Percentiles rank a stretch among this genome's conserved stretches.
phyloP scores from a whole-genome alignment of 371 early-diverging fungal genomes.

The Mucor circinelloides region DNA sequence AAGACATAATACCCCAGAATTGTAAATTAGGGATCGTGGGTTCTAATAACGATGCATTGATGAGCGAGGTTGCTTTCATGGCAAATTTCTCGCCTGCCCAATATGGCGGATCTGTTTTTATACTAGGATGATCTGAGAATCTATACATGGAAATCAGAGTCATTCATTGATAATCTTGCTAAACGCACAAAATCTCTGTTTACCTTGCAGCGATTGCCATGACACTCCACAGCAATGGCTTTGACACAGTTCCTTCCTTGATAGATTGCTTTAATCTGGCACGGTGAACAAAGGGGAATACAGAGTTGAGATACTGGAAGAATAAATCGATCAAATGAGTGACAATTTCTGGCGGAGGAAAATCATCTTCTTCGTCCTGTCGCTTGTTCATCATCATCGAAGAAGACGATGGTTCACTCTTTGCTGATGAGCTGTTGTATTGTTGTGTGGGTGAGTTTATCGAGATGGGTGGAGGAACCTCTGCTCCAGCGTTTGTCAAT shows the following conservation, averaged over 20 bases:
- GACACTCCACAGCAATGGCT: slow-evolving; percentile 46
- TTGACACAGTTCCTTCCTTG: slow-evolving; percentile 35
- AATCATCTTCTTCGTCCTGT: slow-evolving; percentile 19
- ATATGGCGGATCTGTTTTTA: slow-evolving; percentile 50
- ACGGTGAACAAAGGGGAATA: slow-evolving; percentile 61
- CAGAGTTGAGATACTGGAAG: slow-evolving; percentile 58
- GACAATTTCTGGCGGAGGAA: slow-evolving; percentile 51
- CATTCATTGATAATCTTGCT: background rate
- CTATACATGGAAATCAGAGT: slow-evolving; percentile 18
- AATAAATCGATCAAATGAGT: slow-evolving; percentile 61
- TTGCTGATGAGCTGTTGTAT: background rate
- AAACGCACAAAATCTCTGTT: background rate
- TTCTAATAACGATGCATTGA: slow-evolving; percentile 47
- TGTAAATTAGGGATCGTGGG: slow-evolving; percentile 62
- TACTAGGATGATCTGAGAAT: slow-evolving; percentile 47
- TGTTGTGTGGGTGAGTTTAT: background rate
- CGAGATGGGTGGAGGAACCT: slow-evolving; percentile 13
- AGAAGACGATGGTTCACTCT: background rate
- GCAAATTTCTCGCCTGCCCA: slow-evolving; percentile 52
- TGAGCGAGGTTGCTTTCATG: slow-evolving; percentile 40
- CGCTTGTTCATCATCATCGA: background rate
- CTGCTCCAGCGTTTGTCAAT: slow-evolving; percentile 29
- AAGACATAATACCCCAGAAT: slow-evolving; percentile 60
- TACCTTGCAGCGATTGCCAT: slow-evolving; percentile 54
- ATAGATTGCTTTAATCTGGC: slow-evolving; percentile 35